These are phyloP conservation scores for Chlamydomonas reinhardtii DNA, from an alignment of 163 green algal genomes.

Conservation along the genomic window DNA sequence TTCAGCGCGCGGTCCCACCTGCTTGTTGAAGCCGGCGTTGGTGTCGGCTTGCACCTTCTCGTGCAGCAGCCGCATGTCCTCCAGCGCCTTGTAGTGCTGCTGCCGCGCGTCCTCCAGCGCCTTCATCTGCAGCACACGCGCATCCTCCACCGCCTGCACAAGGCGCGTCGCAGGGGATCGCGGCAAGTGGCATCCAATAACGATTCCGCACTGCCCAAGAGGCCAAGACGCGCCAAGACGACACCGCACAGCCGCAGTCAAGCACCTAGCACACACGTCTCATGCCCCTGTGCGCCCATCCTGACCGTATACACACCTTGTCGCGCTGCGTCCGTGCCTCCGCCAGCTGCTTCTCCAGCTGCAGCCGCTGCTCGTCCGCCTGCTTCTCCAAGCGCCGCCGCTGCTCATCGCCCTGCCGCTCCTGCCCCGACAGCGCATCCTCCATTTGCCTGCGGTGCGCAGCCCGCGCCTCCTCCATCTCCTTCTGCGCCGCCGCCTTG, in stretches of 20 bases:
- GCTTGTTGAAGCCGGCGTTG: constrained; percentile 13
- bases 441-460: constrained; percentile 15
- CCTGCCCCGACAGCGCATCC: constrained; percentile 1
- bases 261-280: too few relatives aligned
- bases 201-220: too few relatives aligned
- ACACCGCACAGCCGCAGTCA: too few relatives aligned
- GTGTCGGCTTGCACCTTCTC: constrained; percentile 23
- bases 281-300: too few relatives aligned
- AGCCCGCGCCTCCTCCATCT: neutral
- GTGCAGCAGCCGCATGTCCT: constrained; percentile 14
- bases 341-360: constrained; percentile 13
- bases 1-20: constrained; percentile 8
- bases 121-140: neutral
- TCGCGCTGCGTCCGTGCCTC: constrained; percentile 17
- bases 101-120: constrained; percentile 27
- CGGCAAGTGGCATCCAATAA: too few relatives aligned
- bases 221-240: too few relatives aligned
- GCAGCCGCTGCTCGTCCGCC: constrained; percentile 5
- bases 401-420: constrained; percentile 14
- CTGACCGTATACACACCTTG: neutral
- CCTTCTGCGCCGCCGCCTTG: neutral
- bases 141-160: neutral
- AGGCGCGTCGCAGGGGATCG: too few relatives aligned
- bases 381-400: constrained; percentile 16
- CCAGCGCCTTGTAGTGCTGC: constrained; percentile 23